phyloP scores from a whole-genome alignment of 306 rosid species.

The Canavalia ensiformis region DNA sequence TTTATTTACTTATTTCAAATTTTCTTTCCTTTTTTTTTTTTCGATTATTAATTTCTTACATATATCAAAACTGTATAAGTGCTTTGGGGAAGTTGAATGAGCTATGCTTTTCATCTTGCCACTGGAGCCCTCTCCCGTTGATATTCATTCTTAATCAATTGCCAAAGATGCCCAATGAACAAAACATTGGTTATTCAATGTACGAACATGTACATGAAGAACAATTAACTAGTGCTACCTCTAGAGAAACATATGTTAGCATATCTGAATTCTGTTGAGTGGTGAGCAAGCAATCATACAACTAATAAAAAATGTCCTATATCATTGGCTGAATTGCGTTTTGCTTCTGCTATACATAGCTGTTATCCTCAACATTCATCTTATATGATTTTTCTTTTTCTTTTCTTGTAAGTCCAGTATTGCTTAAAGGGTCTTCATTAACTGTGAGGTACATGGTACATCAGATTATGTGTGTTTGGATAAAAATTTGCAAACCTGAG shows the following conservation, averaged over 20 bases:
- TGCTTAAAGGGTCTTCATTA: neutral
- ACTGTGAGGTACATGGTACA: constrained; percentile 2
- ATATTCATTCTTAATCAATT: neutral
- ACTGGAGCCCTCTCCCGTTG: neutral
- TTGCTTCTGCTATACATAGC: constrained; percentile 13
- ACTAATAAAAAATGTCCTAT: neutral
- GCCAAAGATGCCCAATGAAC: neutral
- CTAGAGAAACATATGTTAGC: constrained; percentile 40
- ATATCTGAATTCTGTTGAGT: constrained; percentile 1
- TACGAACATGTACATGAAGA: constrained; percentile 44
- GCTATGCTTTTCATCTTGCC: neutral
- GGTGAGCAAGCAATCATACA: constrained; percentile 52
- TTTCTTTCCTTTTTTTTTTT: neutral
- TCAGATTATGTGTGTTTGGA: neutral
- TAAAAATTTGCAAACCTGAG: too few relatives aligned
- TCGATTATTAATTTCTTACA: neutral
- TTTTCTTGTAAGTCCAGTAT: constrained; percentile 9
- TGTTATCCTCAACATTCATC: neutral
- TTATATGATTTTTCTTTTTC: neutral
- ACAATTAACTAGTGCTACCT: constrained; percentile 46
- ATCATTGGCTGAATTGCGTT: neutral
- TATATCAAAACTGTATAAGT: neutral
- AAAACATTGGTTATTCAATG: neutral
- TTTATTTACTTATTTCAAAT: neutral
- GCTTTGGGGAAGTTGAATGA: neutral